Conservation (phyloP, 371 early-diverging fungal species). For the Nematocida major region DNA sequence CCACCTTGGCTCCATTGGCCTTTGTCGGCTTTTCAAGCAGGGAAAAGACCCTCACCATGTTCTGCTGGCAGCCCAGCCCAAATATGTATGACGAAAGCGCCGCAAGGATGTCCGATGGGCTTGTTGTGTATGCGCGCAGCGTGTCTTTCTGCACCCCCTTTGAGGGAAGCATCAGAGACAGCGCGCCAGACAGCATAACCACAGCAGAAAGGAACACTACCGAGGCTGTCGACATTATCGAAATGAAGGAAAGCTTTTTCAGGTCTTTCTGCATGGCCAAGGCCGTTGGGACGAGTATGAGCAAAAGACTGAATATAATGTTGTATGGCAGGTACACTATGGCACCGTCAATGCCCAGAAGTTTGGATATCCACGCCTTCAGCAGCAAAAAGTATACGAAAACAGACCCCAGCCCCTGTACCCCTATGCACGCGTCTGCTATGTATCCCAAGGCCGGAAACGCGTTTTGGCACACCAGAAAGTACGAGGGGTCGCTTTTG, state of each 20-base stretch:
- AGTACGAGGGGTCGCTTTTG: slow-evolving; percentile 32
- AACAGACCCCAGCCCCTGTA: slow-evolving; percentile 46
- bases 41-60: slow-evolving; percentile 55
- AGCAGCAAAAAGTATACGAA: slow-evolving; percentile 44
- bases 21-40: slow-evolving; percentile 44
- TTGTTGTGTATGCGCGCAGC: not conserved
- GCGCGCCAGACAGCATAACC: slow-evolving; percentile 2
- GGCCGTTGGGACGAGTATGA: slow-evolving; percentile 17
- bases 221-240: slow-evolving; percentile 32
- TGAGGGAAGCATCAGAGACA: not conserved
- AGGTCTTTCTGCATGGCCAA: slow-evolving; percentile 26
- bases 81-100: slow-evolving; percentile 52
- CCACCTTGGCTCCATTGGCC: slow-evolving; percentile 48
- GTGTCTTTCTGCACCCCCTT: not conserved
- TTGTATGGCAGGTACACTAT: slow-evolving; percentile 6
- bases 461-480: slow-evolving; percentile 15
- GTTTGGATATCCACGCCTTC: slow-evolving; percentile 27
- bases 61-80: slow-evolving; percentile 60
- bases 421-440: slow-evolving; percentile 41
- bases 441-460: slow-evolving; percentile 34
- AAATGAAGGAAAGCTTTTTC: slow-evolving; percentile 27
- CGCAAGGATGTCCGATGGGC: not conserved
- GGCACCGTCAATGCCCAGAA: not conserved
- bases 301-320: not conserved
- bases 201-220: slow-evolving; percentile 36